phyloP scores from a whole-genome alignment of 306 rosid genomes.

The Castanea mollissima region DNA sequence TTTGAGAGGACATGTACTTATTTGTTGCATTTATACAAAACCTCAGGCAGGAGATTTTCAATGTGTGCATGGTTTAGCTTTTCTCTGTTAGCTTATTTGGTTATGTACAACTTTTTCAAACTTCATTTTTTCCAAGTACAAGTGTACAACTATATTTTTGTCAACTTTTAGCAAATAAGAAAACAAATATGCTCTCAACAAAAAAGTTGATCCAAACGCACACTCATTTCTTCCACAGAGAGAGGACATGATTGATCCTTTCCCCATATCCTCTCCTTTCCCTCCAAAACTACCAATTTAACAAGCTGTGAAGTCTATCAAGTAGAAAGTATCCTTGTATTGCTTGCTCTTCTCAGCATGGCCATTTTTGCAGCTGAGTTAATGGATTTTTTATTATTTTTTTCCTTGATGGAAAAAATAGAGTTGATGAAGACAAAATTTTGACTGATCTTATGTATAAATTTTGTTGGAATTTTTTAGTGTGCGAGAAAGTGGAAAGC shows the following conservation, averaged over 20 bases:
- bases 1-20: no score
- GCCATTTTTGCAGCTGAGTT: neutral
- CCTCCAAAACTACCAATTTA: neutral
- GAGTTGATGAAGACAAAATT: slow-evolving; percentile 11
- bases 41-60: no score
- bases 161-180: no score
- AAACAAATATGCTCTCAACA: no score
- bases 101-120: no score
- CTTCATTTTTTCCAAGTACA: no score
- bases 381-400: neutral
- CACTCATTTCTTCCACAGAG: no score
- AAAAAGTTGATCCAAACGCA: no score
- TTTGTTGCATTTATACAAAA: no score
- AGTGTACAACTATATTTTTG: no score
- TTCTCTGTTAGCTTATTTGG: no score
- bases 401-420: neutral
- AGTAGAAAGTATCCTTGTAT: neutral
- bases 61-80: no score
- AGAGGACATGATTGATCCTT: neutral
- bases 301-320: neutral
- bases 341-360: neutral
- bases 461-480: slow-evolving; percentile 43
- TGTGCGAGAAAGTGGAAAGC: slow-evolving; percentile 97
- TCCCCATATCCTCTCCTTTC: neutral
- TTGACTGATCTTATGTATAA: slow-evolving; percentile 23